phyloP scores from a whole-genome alignment of 2,329 filamentous ascomycete genomes.

The Kalaharituber pfeilii region DNA sequence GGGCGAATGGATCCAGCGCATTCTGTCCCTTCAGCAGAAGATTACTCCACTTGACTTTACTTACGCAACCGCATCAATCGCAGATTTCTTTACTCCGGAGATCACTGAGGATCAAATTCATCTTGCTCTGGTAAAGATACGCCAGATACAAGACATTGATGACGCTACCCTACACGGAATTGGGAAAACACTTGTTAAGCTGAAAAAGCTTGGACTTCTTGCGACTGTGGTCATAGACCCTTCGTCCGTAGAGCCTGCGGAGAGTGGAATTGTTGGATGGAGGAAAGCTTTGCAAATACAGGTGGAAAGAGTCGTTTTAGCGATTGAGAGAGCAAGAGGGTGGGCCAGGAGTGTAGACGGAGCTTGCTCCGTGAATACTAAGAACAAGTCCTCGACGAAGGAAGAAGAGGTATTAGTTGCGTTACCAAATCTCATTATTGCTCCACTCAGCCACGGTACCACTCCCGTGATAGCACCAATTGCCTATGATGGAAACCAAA shows the following conservation, averaged over 20 bases:
- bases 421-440: conserved; percentile 38
- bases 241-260: conserved; percentile 29
- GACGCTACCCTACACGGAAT: conserved; percentile 55
- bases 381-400: conserved; percentile 21
- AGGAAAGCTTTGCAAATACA: conserved; percentile 26
- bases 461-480: conserved; percentile 53
- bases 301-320: conserved; percentile 17
- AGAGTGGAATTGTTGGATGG: conserved; percentile 10
- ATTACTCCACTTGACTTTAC: not conserved
- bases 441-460: conserved; percentile 47
- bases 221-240: conserved; percentile 67
- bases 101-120: conserved; percentile 37
- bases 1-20: conserved; percentile 12
- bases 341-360: conserved; percentile 18
- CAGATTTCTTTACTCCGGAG: conserved; percentile 8
- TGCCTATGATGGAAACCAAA: conserved; percentile 36
- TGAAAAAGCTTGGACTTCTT: conserved; percentile 62
- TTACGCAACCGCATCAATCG: not conserved
- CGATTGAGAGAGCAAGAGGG: conserved; percentile 16
- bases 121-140: conserved; percentile 71
- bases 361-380: conserved; percentile 18
- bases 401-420: conserved; percentile 27
- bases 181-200: conserved; percentile 65
- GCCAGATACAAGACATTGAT: conserved; percentile 52
- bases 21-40: not conserved